Evolutionary conservation across 2,329 filamentous ascomycete genomes (phyloP), one percentile per base, ranked within the genome.

Genomic region (Colletotrichum kahawae): DNA sequence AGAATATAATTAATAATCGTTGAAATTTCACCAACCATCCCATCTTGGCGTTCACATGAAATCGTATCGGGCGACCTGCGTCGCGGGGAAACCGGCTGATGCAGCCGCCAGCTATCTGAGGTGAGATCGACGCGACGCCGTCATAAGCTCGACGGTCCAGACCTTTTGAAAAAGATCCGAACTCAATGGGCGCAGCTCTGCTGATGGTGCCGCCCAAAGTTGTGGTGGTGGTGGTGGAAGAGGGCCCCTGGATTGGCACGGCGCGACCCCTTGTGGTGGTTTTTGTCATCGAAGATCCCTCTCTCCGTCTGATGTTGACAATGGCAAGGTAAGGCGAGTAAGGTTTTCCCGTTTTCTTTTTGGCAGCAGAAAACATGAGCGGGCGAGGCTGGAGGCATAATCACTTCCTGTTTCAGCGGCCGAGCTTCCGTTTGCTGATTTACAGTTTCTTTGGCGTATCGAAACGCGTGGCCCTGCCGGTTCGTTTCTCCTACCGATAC

Each of bases 81-180:
- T 48, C 33, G 48, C 38, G 38, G 24, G 10, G 62, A 13, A 54
- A 43, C 34, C 65, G n/a, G 51, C 38, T 60, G 54, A 62, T 43
- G 60, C 67, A 62, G 62, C 60, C 13, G 27, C 33, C 54, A 27
- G 59, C 24, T 16, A 56, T 57, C 24, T 54, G 24, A 48, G 62
- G 62, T 38, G 68, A 67, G 68, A 74, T 74, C 71, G 54, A 24
- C 67, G 24, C 29, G 67, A 31, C 57, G 43, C 48, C 18, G 31
- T 56, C 27, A 62, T 54, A 38, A 66, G n/a, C 54, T 71, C 38
- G 51, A 48, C 36, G 68, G 71, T 74, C 71, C 38, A 67, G 71
- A 34, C 71, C 68, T 57, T 66, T 24, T 36, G 18, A 29, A 43
- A 10, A 43, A 43, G 5, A 43, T n/a, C 51, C 21, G 51, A 56